Percentiles rank a stretch among this genome's conserved stretches.
phyloP scores from a whole-genome alignment of 148 eudicot genomes.

The Camellia sinensis region DNA sequence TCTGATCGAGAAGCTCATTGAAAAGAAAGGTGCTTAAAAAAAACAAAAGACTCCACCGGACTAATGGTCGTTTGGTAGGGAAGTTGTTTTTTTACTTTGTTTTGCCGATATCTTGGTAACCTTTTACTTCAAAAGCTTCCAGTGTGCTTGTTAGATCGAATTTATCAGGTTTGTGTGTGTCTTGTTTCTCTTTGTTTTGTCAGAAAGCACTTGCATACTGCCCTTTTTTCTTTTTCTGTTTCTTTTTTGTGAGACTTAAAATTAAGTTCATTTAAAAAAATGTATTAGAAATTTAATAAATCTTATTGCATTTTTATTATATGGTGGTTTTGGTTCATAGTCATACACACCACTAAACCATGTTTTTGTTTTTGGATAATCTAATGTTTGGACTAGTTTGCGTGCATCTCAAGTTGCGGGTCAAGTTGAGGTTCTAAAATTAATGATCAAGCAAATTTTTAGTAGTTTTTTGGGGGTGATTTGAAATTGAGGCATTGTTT shows the following conservation, averaged over 20 bases:
- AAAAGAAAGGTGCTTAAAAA: conserved; percentile 16
- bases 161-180: not conserved
- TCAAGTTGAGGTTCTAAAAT: too few relatives aligned
- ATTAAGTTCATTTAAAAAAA: not conserved
- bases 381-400: too few relatives aligned
- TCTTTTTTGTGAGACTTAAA: not conserved
- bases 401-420: too few relatives aligned
- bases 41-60: too few relatives aligned
- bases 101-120: not conserved
- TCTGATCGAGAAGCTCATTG: conserved; percentile 35
- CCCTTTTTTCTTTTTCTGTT: not conserved
- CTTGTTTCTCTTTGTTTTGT: not conserved
- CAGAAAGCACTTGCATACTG: not conserved
- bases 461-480: too few relatives aligned
- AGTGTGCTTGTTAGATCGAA: conserved; percentile 4
- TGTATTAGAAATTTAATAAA: conserved; percentile 6
- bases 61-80: not conserved
- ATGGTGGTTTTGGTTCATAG: not conserved
- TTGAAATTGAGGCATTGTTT: too few relatives aligned
- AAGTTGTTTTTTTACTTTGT: not conserved
- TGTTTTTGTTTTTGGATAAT: too few relatives aligned
- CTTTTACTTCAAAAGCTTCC: not conserved
- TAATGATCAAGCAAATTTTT: too few relatives aligned
- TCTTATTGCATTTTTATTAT: not conserved
- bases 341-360: too few relatives aligned